phyloP scores from a whole-genome alignment of 2,329 filamentous ascomycete genomes.

The Biscogniauxia marginata region DNA sequence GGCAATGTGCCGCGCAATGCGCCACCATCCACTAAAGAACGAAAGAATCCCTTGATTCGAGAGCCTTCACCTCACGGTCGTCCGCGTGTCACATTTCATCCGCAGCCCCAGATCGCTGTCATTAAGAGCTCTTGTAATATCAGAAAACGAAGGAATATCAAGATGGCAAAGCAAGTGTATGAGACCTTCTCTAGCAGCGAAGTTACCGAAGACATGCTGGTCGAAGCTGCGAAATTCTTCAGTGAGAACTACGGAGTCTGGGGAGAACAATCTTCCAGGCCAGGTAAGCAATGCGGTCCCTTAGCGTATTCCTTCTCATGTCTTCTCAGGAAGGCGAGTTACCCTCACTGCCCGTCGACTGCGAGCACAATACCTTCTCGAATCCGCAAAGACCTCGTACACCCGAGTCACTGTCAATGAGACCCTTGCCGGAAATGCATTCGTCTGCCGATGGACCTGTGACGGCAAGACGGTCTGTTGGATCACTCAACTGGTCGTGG shows the following conservation, averaged over 20 bases:
- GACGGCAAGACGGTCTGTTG: slow-evolving; percentile 35
- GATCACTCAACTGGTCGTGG: slow-evolving; percentile 42
- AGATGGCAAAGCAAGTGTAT: slow-evolving; percentile 3
- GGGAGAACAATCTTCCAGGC: slow-evolving; percentile 6
- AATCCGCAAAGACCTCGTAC: slow-evolving; percentile 27
- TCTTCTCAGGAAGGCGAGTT: slow-evolving; percentile 10
- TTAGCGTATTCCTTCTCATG: too few species aligned
- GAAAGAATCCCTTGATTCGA: too few species aligned
- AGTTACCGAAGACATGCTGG: slow-evolving; percentile 37
- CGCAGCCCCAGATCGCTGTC: neutral
- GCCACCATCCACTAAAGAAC: too few species aligned
- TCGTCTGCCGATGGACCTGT: slow-evolving; percentile 36
- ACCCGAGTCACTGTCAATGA: slow-evolving; percentile 33
- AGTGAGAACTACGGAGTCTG: slow-evolving; percentile 36
- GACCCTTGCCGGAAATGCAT: slow-evolving; percentile 34
- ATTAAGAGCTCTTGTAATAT: too few species aligned
- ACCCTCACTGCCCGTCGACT: slow-evolving; percentile 30
- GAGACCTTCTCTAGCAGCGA: slow-evolving; percentile 8
- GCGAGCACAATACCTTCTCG: slow-evolving; percentile 34
- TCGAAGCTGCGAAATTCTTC: slow-evolving; percentile 37
- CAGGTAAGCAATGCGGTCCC: too few species aligned
- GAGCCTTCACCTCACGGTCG: too few species aligned
- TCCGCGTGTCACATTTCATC: too few species aligned
- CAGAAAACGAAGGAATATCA: neutral
- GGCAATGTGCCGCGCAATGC: too few species aligned